Evolutionary conservation across 352 stramenopile genomes (phyloP).

Genomic region (Pythium rhizo-oryzae): DNA sequence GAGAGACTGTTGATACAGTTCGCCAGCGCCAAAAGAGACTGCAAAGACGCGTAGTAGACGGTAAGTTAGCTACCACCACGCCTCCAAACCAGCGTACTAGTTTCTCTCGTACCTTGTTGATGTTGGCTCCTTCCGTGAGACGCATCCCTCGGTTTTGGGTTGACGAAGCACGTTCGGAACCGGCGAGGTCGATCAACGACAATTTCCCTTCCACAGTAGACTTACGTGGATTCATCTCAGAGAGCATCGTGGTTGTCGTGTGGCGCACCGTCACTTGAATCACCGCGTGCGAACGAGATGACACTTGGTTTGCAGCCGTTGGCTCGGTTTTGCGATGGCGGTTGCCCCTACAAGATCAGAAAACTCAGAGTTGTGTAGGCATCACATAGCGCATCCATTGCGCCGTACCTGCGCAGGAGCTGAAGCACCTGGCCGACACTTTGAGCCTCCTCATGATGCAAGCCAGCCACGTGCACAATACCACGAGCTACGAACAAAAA

Average conservation of each 20-base stretch:
- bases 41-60: background rate
- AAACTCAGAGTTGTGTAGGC: background rate
- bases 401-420: slow-evolving; percentile 42
- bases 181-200: slow-evolving; percentile 84
- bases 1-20: slow-evolving; percentile 91
- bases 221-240: slow-evolving; percentile 46
- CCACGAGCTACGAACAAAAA: slow-evolving; percentile 35
- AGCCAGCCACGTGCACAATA: slow-evolving; percentile 54
- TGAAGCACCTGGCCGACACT: slow-evolving; percentile 52
- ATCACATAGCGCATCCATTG: background rate
- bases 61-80: background rate
- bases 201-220: slow-evolving; percentile 76
- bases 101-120: slow-evolving; percentile 69
- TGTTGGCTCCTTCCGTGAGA: slow-evolving; percentile 64
- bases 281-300: slow-evolving; percentile 82
- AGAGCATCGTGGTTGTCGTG: slow-evolving; percentile 53
- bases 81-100: background rate
- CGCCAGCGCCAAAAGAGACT: slow-evolving; percentile 79
- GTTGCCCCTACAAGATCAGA: slow-evolving; percentile 38
- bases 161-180: slow-evolving; percentile 74
- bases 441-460: slow-evolving; percentile 53
- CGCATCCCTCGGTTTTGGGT: slow-evolving; percentile 76
- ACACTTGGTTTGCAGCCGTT: slow-evolving; percentile 83
- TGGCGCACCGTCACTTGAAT: slow-evolving; percentile 76
- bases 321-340: slow-evolving; percentile 61